phyloP scores from a whole-genome alignment of 1,139 yeast species.

The Pichia sp. region DNA sequence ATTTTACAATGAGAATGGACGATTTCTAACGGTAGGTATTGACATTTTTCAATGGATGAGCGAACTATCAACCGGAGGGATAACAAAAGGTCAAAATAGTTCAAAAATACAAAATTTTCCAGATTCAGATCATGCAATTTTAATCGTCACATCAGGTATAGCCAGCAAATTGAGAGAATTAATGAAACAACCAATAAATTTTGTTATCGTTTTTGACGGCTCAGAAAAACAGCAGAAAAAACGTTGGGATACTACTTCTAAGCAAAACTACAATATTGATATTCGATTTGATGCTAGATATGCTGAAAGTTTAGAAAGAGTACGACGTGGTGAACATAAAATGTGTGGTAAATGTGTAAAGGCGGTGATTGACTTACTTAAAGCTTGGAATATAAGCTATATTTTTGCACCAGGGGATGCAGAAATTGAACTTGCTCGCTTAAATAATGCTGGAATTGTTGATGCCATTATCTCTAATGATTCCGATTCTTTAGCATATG shows the following conservation, averaged over 20 bases:
- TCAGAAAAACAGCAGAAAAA: constrained; percentile 35
- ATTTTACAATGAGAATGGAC: constrained; percentile 34
- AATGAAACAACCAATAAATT: constrained; percentile 45
- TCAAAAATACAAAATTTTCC: no score
- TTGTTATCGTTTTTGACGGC: constrained; percentile 79
- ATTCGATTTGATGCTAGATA: constrained; percentile 19
- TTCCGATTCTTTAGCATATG: constrained; percentile 67
- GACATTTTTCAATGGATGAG: constrained; percentile 68
- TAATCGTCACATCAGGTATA: constrained; percentile 6
- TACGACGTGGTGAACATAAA: constrained; percentile 3
- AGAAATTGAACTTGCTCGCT: constrained; percentile 73
- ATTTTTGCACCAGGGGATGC: constrained; percentile 72
- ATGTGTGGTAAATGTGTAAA: constrained; percentile 8
- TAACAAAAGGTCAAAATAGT: no score
- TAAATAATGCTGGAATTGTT: constrained; percentile 53
- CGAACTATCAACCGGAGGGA: neutral
- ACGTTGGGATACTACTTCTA: constrained; percentile 23
- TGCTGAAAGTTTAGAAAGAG: constrained; percentile 4
- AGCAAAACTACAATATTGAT: no score
- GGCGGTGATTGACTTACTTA: constrained; percentile 30
- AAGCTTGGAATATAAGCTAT: constrained; percentile 38
- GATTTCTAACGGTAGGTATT: constrained; percentile 58
- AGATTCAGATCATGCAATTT: constrained; percentile 1
- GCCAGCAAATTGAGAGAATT: constrained; percentile 43
- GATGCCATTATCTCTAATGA: constrained; percentile 74